phyloP scores from a whole-genome alignment of 306 rosid species.

The Trifolium fragiferum region DNA sequence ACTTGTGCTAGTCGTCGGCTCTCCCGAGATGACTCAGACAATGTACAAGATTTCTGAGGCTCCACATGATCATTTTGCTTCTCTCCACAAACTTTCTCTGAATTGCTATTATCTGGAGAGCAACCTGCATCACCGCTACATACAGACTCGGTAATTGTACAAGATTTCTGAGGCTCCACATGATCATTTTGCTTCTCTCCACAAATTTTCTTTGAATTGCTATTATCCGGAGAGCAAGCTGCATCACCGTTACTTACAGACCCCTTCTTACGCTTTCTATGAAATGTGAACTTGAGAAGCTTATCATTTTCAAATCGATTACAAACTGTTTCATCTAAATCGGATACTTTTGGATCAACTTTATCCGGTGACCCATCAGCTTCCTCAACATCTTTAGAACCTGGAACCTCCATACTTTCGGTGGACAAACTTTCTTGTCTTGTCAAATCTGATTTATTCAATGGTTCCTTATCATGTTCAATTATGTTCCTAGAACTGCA shows the following conservation, averaged over 20 bases:
- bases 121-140: constrained; percentile 53
- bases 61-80: constrained; percentile 54
- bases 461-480: constrained; percentile 43
- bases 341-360: constrained; percentile 48
- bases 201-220: constrained; percentile 47
- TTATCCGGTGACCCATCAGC: constrained; percentile 44
- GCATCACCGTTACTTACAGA: constrained; percentile 50
- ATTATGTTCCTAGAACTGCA: constrained; percentile 51
- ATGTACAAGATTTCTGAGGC: constrained; percentile 61
- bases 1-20: constrained; percentile 67
- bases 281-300: constrained; percentile 77
- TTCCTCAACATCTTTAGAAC: constrained; percentile 49
- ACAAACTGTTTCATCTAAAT: constrained; percentile 51
- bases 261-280: constrained; percentile 81
- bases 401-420: constrained; percentile 47
- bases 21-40: constrained; percentile 62
- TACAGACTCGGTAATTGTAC: constrained; percentile 49
- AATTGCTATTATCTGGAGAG: constrained; percentile 48
- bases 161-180: constrained; percentile 58
- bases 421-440: constrained; percentile 53
- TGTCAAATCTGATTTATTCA: constrained; percentile 52
- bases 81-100: constrained; percentile 52
- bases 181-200: constrained; percentile 55
- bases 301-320: constrained; percentile 53
- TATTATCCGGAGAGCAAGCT: constrained; percentile 51